Percentiles rank a stretch among this genome's conserved stretches.
These are phyloP conservation scores for Scedosporium apiospermum DNA, from an alignment of 2,329 filamentous ascomycete species.

Conservation along the genomic window DNA sequence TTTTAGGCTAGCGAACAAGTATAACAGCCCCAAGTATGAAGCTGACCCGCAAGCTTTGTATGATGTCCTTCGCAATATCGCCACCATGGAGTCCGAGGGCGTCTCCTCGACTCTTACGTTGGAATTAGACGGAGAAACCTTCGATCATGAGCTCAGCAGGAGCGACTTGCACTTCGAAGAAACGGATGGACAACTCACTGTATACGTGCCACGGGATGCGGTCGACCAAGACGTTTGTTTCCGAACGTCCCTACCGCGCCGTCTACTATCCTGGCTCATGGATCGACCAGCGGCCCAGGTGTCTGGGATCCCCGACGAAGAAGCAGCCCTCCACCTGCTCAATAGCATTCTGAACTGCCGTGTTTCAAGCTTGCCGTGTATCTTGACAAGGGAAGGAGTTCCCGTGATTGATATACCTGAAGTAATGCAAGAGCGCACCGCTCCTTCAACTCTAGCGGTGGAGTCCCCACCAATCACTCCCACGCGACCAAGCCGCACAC, in stretches of 20 bases:
- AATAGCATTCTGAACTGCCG: neutral
- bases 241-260: constrained; percentile 11
- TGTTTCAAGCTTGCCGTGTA: neutral
- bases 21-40: constrained; percentile 14
- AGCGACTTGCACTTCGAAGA: constrained; percentile 16
- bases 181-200: constrained; percentile 7
- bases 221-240: constrained; percentile 14
- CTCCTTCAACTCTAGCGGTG: too few relatives aligned
- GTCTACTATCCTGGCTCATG: constrained; percentile 20
- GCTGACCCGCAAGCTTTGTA: constrained; percentile 13
- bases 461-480: too few relatives aligned
- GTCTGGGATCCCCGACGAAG: neutral
- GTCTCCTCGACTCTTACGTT: constrained; percentile 15
- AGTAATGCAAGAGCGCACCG: too few relatives aligned
- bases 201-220: constrained; percentile 17
- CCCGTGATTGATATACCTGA: neutral
- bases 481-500: too few relatives aligned
- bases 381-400: constrained; percentile 3
- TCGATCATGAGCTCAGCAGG: constrained; percentile 6
- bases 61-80: constrained; percentile 11
- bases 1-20: constrained; percentile 18
- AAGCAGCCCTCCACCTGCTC: neutral
- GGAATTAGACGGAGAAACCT: constrained; percentile 10
- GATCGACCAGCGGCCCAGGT: constrained; percentile 7
- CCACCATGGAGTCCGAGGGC: constrained; percentile 14